Evolutionary conservation across 176 grass and related monocot species (phyloP).

Genomic region (Oryza nivara): DNA sequence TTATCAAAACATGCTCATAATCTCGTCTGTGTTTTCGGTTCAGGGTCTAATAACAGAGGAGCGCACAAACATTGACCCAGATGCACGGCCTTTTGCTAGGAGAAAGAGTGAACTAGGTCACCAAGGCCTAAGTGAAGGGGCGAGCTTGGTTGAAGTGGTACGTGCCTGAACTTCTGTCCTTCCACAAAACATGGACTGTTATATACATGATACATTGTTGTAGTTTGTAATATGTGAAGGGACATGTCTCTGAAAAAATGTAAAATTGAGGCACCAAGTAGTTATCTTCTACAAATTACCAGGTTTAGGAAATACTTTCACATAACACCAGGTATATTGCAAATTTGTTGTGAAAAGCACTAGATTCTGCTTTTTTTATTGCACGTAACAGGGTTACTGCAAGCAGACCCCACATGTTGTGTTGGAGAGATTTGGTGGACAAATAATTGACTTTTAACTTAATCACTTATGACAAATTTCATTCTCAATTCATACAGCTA

Average conservation of each 20-base stretch:
- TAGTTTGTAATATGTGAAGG: conserved; percentile 17
- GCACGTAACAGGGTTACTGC: not conserved
- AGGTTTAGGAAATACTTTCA: not conserved
- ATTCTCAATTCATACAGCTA: conserved; percentile 4
- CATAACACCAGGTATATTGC: not conserved
- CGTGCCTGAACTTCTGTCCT: conserved; percentile 29
- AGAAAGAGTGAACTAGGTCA: conserved; percentile 67
- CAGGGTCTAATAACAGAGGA: conserved; percentile 96
- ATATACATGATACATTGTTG: conserved; percentile 10
- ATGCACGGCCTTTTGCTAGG: conserved; percentile 81
- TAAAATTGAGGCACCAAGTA: not conserved
- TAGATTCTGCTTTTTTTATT: not conserved
- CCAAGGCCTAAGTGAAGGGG: conserved; percentile 82
- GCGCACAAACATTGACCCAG: conserved; percentile 74
- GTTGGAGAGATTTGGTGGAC: not conserved
- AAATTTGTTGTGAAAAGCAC: not conserved
- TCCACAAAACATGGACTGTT: conserved; percentile 10
- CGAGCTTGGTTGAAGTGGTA: conserved; percentile 96
- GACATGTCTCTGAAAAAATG: conserved; percentile 6
- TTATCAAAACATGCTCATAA: conserved; percentile 27
- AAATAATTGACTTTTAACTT: not conserved
- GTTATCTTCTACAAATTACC: not conserved
- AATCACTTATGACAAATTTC: conserved; percentile 14
- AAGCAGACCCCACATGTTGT: not conserved
- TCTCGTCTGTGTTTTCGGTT: conserved; percentile 26